Evolutionary conservation across 768 basidiomycete species (phyloP).

Genomic region (Hysterangium stoloniferum): DNA sequence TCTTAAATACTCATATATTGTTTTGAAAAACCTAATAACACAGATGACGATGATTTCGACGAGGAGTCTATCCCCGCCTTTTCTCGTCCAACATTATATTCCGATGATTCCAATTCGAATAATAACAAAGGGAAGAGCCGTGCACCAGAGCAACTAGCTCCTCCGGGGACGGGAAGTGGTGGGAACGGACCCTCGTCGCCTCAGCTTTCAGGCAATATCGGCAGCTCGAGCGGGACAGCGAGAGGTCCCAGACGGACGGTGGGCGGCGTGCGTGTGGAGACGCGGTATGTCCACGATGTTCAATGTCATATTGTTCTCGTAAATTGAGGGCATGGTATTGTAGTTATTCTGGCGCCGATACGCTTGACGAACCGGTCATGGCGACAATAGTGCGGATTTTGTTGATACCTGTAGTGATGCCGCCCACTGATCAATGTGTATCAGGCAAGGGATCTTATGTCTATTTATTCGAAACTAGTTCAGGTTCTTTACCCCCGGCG

Average conservation of each 20-base stretch:
- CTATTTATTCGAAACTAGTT: constrained; percentile 86
- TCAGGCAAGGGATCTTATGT: constrained; percentile 83
- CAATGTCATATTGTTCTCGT: neutral
- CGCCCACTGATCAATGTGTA: neutral
- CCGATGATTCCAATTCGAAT: constrained; percentile 27
- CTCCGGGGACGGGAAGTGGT: constrained; percentile 22
- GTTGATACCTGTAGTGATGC: neutral
- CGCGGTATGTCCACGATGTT: constrained; percentile 55
- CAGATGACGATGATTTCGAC: constrained; percentile 75
- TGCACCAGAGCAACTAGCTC: constrained; percentile 45
- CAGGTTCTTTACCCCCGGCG: constrained; percentile 87
- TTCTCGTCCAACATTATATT: constrained; percentile 49
- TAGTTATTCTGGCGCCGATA: constrained; percentile 78
- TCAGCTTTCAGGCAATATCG: constrained; percentile 64
- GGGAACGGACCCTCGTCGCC: constrained; percentile 28
- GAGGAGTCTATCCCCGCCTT: constrained; percentile 78
- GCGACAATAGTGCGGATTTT: constrained; percentile 70
- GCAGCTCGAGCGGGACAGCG: constrained; percentile 36
- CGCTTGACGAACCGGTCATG: constrained; percentile 86
- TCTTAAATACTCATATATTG: neutral
- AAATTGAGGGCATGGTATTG: neutral
- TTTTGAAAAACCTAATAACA: neutral
- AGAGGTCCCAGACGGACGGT: constrained; percentile 53
- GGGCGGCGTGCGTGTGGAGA: constrained; percentile 86
- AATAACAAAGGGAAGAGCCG: constrained; percentile 69